Base-by-base conservation (phyloP, 2,329 filamentous ascomycete genomes). In the Lasiodiplodia citricola region DNA sequence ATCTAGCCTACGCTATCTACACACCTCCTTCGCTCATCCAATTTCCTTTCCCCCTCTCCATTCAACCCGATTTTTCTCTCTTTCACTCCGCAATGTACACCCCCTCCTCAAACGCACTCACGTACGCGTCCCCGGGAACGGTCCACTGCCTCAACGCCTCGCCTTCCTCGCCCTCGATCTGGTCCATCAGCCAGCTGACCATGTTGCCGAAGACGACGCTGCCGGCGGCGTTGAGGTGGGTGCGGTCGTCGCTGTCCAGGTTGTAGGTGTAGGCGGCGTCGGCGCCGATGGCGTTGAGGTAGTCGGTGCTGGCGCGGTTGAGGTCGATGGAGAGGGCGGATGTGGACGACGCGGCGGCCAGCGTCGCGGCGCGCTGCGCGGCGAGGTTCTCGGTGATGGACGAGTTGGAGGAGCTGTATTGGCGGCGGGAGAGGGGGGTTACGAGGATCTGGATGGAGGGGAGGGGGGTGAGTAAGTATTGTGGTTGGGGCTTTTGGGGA, bases 151-250 rank as follows among this genome's bases (percentile, higher is more conserved):
- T 11, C 65, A 67, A 16, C 21, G 31, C 31, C 31, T 35, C 31
- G 1, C 25, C 65, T 14, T 23, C 55, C 10, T 8, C 25, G 1
- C 57, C 35, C 3, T 31, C 50, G n/a, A 57, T 68, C 47, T 63
- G 25, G 10, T 23, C 57, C 66, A 68, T 38, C 56, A 68, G 16
- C 66, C 66, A 68, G 2, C 56, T 21, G 4, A 68, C 66, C 66
- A 68, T 68, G 50, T 63, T 68, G 16, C 66, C 66, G 11, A 68
- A 68, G 11, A 68, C 57, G 14, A 62, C 35, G 57, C 66, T 56
- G 8, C 66, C 66, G 21, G 56, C 66, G 2, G 41, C 56, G 35
- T 68, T 68, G 35, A 68, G 57, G 28, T 68, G 66, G 14, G 66
- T 68, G 16, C n/a, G 10, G 57, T 68, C 66, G 23, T 56, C 66